Evolutionary conservation across 352 stramenopile genomes (phyloP), one percentile per base, ranked within the genome.

Genomic region (Phytophthora constricta): DNA sequence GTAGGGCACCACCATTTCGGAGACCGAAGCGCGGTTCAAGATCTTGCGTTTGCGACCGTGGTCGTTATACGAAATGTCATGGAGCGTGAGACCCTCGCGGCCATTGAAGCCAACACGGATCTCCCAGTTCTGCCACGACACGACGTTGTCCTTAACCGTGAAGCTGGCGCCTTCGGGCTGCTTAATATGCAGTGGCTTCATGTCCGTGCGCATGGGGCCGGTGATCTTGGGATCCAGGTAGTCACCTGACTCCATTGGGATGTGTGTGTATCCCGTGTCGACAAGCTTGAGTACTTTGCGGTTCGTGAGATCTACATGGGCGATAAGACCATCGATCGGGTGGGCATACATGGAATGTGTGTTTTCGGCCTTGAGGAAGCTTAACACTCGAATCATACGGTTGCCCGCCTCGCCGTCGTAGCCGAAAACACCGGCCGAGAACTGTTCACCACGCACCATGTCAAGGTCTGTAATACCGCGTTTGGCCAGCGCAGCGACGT

Each of bases 1-100:
- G 55, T 97, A 96, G 0, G 89, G 87, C 25, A 97, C 89, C 31
- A 90, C 84, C 89, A 97, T 97, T 71, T 97, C 87, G 5, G 89
- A 90, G 33, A 97, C 69, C 14, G 72, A 82, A 0, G 74, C 79
- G 22, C 87, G 84, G 62, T 93, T 87, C 25, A 95, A 53, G 20
- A 96, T 76, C 17, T 79, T 75, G 23, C 79, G 71, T 65, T 80
- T 74, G 49, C 65, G 72, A 5, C 71, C 68, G 25, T 68, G 61
- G 51, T 83, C 82, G 46, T 76, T 94, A 22, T 57, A 72, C 16
- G 58, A 72, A 25, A 72, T 65, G 41, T 72, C 65, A 37, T 72
- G 86, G 16, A 96, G 69, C 8, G 88, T 87, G 17, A 95, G 70
- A 1, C 89, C 89, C 59, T 96, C 89, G 17, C 89, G 78, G 27